Conservation (phyloP, 2,329 filamentous ascomycete species). For the Xylaria sp. region DNA sequence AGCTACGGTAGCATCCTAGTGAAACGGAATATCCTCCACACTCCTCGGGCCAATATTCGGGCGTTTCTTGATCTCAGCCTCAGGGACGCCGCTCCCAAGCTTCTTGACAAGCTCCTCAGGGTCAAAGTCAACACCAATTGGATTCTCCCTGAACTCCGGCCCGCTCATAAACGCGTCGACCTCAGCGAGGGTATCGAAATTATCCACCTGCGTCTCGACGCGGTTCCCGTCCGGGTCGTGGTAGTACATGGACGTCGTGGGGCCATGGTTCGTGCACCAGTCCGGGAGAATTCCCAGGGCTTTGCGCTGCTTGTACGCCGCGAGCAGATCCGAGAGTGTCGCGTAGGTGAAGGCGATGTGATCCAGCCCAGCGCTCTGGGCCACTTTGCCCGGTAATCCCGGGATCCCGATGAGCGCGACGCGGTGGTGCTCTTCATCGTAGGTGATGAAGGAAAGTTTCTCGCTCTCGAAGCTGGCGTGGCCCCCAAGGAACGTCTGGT, state of each 20-base stretch:
- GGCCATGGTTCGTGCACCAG: slow-evolving; percentile 55
- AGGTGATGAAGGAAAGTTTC: slow-evolving; percentile 47
- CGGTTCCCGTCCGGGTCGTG: slow-evolving; percentile 55
- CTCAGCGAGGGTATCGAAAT: slow-evolving; percentile 46
- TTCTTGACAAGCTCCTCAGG: slow-evolving; percentile 48
- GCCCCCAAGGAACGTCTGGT: slow-evolving; percentile 46
- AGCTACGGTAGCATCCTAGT: neutral
- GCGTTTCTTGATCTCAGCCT: slow-evolving; percentile 36
- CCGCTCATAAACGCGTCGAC: slow-evolving; percentile 48
- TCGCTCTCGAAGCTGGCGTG: slow-evolving; percentile 35
- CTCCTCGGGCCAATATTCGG: slow-evolving; percentile 35
- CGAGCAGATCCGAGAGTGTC: slow-evolving; percentile 43
- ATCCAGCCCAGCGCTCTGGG: slow-evolving; percentile 43
- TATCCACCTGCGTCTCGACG: slow-evolving; percentile 54
- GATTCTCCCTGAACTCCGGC: slow-evolving; percentile 47
- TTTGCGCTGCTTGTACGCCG: slow-evolving; percentile 46
- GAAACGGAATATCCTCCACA: slow-evolving; percentile 16
- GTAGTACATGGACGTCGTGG: slow-evolving; percentile 55
- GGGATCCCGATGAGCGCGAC: slow-evolving; percentile 47
- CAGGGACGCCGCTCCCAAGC: slow-evolving; percentile 35
- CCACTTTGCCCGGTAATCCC: slow-evolving; percentile 29
- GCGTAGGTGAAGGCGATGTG: slow-evolving; percentile 51
- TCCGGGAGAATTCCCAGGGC: slow-evolving; percentile 45
- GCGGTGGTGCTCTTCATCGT: slow-evolving; percentile 56
- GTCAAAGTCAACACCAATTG: slow-evolving; percentile 51